A percentile compares a stretch with the other conserved stretches of the same genome.
These are phyloP conservation scores for Coffea canephora DNA, from an alignment of 257 asterid genomes.

Conservation along the genomic window DNA sequence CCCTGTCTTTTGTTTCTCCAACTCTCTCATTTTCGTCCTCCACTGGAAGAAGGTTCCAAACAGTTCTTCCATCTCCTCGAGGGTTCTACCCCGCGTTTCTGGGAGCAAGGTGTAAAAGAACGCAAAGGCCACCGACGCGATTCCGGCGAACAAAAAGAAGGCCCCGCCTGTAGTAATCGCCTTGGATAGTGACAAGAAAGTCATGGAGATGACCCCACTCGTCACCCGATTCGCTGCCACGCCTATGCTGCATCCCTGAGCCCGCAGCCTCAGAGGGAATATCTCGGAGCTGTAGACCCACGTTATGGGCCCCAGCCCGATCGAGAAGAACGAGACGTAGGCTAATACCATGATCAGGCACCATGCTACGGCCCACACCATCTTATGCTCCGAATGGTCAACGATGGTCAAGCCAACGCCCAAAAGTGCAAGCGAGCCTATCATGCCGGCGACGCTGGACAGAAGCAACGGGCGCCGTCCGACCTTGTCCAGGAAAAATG, in stretches of 20 bases:
- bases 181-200: conserved; percentile 44
- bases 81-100: conserved; percentile 63
- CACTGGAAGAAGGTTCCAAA: conserved; percentile 61
- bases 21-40: conserved; percentile 38
- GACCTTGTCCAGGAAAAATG: conserved; percentile 54
- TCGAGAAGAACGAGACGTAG: conserved; percentile 61
- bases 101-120: conserved; percentile 55
- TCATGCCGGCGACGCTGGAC: conserved; percentile 69
- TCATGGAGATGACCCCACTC: conserved; percentile 63
- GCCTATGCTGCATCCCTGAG: conserved; percentile 69
- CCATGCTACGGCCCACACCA: conserved; percentile 45
- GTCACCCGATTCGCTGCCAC: conserved; percentile 56
- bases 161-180: conserved; percentile 55
- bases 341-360: conserved; percentile 34
- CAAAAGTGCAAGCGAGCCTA: conserved; percentile 28
- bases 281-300: conserved; percentile 80
- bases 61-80: conserved; percentile 61
- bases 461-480: conserved; percentile 74
- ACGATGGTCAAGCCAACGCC: conserved; percentile 46
- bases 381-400: conserved; percentile 25
- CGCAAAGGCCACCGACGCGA: conserved; percentile 45
- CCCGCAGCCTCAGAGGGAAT: conserved; percentile 55
- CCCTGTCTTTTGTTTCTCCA: conserved; percentile 28
- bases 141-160: conserved; percentile 41
- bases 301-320: conserved; percentile 76